A percentile compares a stretch with the other conserved stretches of the same genome.
These are phyloP conservation scores for Ailanthus altissimus DNA, from an alignment of 345 rosid species.

Conservation along the genomic window DNA sequence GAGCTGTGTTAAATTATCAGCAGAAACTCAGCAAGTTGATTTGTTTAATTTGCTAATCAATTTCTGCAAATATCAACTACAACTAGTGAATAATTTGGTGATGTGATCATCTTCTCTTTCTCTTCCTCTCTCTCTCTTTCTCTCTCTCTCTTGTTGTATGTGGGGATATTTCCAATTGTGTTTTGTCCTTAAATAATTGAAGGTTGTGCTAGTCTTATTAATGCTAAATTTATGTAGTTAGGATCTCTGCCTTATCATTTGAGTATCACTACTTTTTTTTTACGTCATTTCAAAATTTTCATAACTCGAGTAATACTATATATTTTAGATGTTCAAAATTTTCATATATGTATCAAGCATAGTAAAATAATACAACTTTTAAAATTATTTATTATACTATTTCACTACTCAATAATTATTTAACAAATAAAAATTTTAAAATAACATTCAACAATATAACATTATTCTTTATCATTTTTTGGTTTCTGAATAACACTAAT, in stretches of 20 bases:
- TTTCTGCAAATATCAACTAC: constrained; percentile 5
- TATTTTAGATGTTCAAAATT: too few relatives aligned
- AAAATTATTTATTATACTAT: too few relatives aligned
- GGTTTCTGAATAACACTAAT: too few relatives aligned
- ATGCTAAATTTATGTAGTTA: neutral
- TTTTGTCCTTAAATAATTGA: neutral
- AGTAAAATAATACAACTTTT: too few relatives aligned
- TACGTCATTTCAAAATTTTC: too few relatives aligned
- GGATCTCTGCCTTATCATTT: neutral
- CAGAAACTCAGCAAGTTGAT: constrained; percentile 13
- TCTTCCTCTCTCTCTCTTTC: constrained; percentile 4
- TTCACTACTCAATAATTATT: too few relatives aligned
- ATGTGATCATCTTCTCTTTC: constrained; percentile 1
- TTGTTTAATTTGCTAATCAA: constrained; percentile 9
- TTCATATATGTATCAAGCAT: too few relatives aligned
- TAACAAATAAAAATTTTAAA: too few relatives aligned
- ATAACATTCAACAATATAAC: too few relatives aligned
- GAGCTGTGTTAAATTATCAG: neutral
- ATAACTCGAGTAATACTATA: too few relatives aligned
- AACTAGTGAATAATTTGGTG: constrained; percentile 2
- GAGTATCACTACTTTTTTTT: too few relatives aligned
- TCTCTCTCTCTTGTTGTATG: neutral
- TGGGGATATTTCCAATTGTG: neutral
- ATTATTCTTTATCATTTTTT: too few relatives aligned
- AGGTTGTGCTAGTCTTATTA: neutral